Evolutionary conservation across 1,284 basidiomycete genomes (phyloP).

Genomic region (Cutaneotrichosporon sp.): DNA sequence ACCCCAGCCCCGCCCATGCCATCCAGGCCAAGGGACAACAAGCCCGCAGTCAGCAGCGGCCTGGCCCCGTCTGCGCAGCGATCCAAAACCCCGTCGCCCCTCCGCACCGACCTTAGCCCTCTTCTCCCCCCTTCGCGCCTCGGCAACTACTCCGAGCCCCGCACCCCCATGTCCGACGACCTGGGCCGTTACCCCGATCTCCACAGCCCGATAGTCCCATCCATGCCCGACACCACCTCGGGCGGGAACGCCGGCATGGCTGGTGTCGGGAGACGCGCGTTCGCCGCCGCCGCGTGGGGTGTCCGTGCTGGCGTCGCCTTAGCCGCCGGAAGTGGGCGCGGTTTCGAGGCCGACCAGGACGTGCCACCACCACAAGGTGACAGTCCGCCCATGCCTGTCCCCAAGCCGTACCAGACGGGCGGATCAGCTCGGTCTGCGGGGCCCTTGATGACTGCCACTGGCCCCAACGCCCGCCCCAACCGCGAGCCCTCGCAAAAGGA

Average conservation of each 20-base stretch:
- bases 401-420: background rate
- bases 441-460: background rate
- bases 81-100: background rate
- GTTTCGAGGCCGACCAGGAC: slow-evolving; percentile 8
- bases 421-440: background rate
- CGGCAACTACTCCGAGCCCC: background rate
- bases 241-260: slow-evolving; percentile 87
- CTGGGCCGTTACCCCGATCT: slow-evolving; percentile 7
- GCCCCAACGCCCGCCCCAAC: slow-evolving; percentile 6
- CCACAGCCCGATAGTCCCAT: slow-evolving; percentile 14
- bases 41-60: background rate
- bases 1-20: background rate
- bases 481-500: slow-evolving; percentile 13
- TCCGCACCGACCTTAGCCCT: background rate
- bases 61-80: background rate
- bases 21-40: background rate
- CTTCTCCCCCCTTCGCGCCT: background rate
- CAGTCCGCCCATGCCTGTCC: slow-evolving; percentile 1
- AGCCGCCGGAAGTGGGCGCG: slow-evolving; percentile 13
- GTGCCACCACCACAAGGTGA: background rate
- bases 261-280: slow-evolving; percentile 79
- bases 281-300: slow-evolving; percentile 70
- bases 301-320: slow-evolving; percentile 45
- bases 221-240: slow-evolving; percentile 64
- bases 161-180: slow-evolving; percentile 20